These are phyloP conservation scores for Claviceps africana DNA, from an alignment of 2,329 filamentous ascomycete species.

Conservation along the genomic window DNA sequence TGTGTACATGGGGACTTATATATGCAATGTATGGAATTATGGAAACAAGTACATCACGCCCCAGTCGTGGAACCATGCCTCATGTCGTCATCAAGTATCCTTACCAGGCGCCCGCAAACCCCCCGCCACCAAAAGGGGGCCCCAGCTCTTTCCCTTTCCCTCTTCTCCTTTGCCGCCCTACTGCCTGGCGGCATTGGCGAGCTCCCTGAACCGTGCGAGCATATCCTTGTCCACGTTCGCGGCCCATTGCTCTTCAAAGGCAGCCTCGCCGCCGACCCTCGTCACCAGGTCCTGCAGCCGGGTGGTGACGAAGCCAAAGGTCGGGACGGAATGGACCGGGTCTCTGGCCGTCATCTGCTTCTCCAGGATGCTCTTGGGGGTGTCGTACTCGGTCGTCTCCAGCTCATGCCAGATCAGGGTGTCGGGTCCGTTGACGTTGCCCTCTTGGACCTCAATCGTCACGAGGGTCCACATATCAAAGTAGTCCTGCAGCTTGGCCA, in stretches of 20 bases:
- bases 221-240: constrained; percentile 65
- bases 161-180: constrained; percentile 2
- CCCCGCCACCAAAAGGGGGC: too few relatives aligned
- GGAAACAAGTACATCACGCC: too few relatives aligned
- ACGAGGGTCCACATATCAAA: constrained; percentile 64
- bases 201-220: constrained; percentile 42
- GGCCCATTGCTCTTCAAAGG: constrained; percentile 54
- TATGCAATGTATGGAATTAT: too few relatives aligned
- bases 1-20: too few relatives aligned
- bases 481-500: constrained; percentile 54
- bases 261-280: constrained; percentile 47
- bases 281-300: constrained; percentile 45
- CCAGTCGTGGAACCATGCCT: too few relatives aligned
- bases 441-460: constrained; percentile 50
- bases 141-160: background rate
- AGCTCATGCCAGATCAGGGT: constrained; percentile 32
- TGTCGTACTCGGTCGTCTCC: constrained; percentile 38
- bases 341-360: constrained; percentile 43
- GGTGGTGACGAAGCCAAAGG: constrained; percentile 49
- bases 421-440: constrained; percentile 37
- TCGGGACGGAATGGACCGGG: constrained; percentile 51
- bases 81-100: too few relatives aligned
- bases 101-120: too few relatives aligned
- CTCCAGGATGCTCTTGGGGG: constrained; percentile 38
- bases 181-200: constrained; percentile 9